phyloP scores from a whole-genome alignment of 2,329 filamentous ascomycete genomes.

The Polychaeton citri region DNA sequence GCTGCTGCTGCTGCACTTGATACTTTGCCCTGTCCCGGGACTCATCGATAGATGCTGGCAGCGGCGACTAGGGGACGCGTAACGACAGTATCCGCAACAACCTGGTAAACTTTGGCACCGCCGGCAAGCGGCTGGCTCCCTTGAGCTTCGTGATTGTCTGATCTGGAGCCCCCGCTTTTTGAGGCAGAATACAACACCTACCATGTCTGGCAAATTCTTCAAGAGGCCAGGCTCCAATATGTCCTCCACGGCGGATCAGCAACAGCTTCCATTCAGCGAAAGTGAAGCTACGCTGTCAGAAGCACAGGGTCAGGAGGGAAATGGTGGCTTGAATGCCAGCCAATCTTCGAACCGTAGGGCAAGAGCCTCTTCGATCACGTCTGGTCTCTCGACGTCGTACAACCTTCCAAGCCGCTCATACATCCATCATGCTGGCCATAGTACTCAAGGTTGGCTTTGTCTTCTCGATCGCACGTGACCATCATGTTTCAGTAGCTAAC shows the following conservation, averaged over 20 bases:
- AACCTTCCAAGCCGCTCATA: slow-evolving; percentile 22
- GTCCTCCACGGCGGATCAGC: slow-evolving; percentile 1
- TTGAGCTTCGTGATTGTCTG: no score
- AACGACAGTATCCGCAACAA: no score
- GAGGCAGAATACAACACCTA: no score
- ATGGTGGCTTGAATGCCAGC: neutral
- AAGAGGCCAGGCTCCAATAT: slow-evolving; percentile 1
- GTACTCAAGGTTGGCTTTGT: slow-evolving; percentile 6
- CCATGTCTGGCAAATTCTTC: slow-evolving; percentile 3
- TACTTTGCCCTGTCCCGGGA: no score
- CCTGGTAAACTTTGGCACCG: no score
- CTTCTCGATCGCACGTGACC: no score
- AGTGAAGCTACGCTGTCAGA: slow-evolving; percentile 1
- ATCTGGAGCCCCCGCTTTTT: no score
- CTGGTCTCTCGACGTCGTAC: slow-evolving; percentile 14
- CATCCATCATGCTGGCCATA: slow-evolving; percentile 19
- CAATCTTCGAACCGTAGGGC: neutral
- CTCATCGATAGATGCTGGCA: no score
- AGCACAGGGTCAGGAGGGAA: neutral
- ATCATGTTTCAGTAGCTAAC: no score
- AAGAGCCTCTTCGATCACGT: slow-evolving; percentile 1
- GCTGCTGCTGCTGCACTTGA: no score
- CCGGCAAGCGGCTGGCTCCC: no score
- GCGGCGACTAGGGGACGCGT: no score
- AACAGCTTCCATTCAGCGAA: neutral